Percentiles rank a stretch among this genome's conserved stretches.
Evolutionary conservation across 2,329 filamentous ascomycete genomes (phyloP).

Genomic region (Fusarium brevicatenulatum): DNA sequence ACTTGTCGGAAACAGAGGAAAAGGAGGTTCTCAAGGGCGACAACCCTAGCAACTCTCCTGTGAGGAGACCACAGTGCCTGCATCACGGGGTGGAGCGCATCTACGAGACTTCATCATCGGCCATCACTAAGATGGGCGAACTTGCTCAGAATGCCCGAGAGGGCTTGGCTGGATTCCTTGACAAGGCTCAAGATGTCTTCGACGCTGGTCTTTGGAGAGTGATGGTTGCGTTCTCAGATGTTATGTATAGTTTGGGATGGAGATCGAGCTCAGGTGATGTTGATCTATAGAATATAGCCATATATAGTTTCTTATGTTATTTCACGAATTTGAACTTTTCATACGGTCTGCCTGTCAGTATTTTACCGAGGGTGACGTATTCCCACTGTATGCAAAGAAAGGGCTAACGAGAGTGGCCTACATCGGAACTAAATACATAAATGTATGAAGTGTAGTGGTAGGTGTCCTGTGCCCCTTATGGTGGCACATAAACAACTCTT

Average conservation of each 20-base stretch:
- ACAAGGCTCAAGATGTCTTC: conserved; percentile 5
- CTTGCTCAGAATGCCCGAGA: not conserved
- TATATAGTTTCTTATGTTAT: not conserved
- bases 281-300: not conserved
- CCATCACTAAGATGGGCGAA: not conserved
- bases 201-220: conserved; percentile 5
- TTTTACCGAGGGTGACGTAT: fast-evolving
- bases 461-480: fast-evolving
- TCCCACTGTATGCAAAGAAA: not conserved
- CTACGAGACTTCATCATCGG: not conserved
- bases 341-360: too few relatives aligned
- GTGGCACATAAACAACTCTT: not conserved
- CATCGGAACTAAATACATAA: not conserved
- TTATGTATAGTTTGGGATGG: not conserved
- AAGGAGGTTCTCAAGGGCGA: not conserved
- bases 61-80: not conserved
- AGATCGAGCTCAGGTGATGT: not conserved
- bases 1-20: not conserved
- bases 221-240: conserved; percentile 2
- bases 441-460: not conserved
- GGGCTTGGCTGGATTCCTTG: not conserved
- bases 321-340: not conserved
- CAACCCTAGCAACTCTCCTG: not conserved
- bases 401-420: too few relatives aligned
- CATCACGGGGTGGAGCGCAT: not conserved